Percentiles rank a stretch among this genome's conserved stretches.
Evolutionary conservation across 225 moss, liverwort and hornwort genomes (phyloP).

Genomic region (Pleurozium schreberi): DNA sequence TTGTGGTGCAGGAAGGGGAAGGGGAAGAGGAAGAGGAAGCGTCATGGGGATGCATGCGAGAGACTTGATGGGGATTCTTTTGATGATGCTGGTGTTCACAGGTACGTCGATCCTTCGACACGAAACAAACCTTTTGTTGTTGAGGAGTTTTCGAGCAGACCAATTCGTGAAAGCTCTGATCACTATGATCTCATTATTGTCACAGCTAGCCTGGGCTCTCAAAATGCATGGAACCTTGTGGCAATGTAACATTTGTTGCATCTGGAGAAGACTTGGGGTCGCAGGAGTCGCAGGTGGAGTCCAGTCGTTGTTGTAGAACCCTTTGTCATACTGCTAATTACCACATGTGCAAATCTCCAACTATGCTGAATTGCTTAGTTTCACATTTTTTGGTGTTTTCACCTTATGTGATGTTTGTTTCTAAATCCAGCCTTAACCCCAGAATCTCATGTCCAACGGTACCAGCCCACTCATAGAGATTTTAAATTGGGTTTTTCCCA

Average conservation of each 20-base stretch:
- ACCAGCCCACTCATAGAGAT: neutral
- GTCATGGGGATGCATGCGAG: conserved; percentile 32
- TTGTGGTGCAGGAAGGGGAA: neutral
- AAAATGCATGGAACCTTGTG: neutral
- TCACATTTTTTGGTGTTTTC: neutral
- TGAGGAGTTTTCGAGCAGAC: neutral
- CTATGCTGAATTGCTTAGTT: neutral
- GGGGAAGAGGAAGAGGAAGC: neutral
- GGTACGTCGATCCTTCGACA: neutral
- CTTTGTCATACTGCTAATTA: neutral
- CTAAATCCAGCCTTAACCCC: no score
- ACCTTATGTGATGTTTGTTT: neutral
- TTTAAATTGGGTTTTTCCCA: neutral
- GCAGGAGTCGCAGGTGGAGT: neutral
- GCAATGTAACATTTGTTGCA: neutral
- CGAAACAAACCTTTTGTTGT: neutral
- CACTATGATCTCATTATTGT: neutral
- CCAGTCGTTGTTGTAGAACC: neutral
- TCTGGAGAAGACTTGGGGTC: neutral
- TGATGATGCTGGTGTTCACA: conserved; percentile 37
- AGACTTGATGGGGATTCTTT: conserved; percentile 34
- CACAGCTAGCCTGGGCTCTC: neutral
- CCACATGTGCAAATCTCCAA: neutral
- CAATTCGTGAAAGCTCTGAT: neutral
- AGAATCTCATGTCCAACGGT: neutral